Base-by-base conservation (phyloP, 202 grass and related monocot species). In the Zizania palustris region DNA sequence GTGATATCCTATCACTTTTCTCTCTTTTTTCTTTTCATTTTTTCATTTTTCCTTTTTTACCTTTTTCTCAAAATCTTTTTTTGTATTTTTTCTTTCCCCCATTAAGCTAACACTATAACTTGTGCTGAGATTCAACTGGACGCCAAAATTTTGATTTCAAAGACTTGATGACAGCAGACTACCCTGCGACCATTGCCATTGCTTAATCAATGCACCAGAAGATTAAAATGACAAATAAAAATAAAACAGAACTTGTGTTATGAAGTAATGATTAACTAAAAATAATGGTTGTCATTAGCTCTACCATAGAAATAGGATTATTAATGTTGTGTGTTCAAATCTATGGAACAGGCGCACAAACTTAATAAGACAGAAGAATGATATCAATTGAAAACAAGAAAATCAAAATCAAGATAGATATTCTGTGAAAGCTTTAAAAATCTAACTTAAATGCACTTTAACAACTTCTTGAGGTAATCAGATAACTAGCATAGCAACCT, bases 181-280 rank as follows among this genome's bases (percentile, higher is more conserved):
- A 88, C 75, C 89, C 89, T 91, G 89, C 89, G 82, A 82, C 43
- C 68, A 91, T 88, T 79, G 74, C 45, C 82, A 88, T 73, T 75
- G 75, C 55, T 74, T 67, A 88, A 87, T 91, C 82, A 85, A 91
- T 68, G 63, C 35, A 90, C 39, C 19, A 55, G 63, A 72, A 63
- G 62, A 72, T 41, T 53, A 34, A 13, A 66, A 65, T 55, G 45
- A 39, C 18, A 68, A 7, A 79, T 72, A 65, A 74, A 64, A 5
- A 71, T 40, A 75, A 15, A 75, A 41, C 6, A 65, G 9, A 63
- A 48, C 20, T n/a, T 57, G 6, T 51, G 4, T 66, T 48, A 70
- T 16, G 5, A 43, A 67, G 38, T 45, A 18, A 18, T 35, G 1
- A 37, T 38, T 7, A 72, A 67, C 11, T 34, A 0, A 66, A 50